Evolutionary conservation across 208 protist species (phyloP).

Genomic region (Porcisia deanei): DNA sequence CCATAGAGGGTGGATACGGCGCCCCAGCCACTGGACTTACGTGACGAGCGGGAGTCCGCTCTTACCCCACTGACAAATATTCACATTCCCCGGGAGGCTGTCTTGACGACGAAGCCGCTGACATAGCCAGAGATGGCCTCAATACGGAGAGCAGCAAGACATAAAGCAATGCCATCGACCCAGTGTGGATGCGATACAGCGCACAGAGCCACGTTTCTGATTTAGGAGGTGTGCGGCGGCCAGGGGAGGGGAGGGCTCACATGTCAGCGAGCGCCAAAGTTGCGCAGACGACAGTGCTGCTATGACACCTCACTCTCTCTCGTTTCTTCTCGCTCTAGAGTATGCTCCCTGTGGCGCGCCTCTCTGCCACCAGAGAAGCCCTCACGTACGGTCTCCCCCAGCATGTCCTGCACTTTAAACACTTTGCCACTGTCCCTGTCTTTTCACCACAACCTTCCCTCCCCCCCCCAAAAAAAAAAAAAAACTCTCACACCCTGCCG

Average conservation of each 20-base stretch:
- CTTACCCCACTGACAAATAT: background rate
- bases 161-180: background rate
- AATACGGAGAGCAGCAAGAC: background rate
- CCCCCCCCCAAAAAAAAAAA: background rate
- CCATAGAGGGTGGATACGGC: constrained; percentile 12
- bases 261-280: background rate
- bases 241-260: background rate
- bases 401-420: background rate
- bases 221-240: no score
- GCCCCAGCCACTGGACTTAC: background rate
- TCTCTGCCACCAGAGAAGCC: background rate
- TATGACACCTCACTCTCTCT: background rate
- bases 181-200: background rate
- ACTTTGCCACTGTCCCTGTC: no score
- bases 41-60: background rate
- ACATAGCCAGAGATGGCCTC: background rate
- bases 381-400: background rate
- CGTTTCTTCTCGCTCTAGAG: no score
- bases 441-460: background rate
- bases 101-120: background rate
- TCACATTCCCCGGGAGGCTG: no score
- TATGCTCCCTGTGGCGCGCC: background rate
- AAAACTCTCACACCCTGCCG: background rate
- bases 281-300: background rate
- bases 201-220: background rate